phyloP scores from a whole-genome alignment of 345 rosid species.

The Salix purpurea region DNA sequence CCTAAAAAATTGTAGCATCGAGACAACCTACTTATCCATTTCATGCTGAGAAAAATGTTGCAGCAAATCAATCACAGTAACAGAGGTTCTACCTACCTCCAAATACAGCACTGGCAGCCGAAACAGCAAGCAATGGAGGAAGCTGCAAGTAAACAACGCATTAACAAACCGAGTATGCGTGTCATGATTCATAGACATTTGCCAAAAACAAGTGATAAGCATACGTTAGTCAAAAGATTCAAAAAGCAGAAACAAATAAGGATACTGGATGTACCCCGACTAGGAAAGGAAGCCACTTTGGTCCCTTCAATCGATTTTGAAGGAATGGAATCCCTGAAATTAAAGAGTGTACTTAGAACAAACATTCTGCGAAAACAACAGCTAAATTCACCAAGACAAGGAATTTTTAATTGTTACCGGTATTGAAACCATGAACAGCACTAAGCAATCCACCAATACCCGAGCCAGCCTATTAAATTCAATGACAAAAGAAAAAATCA shows the following conservation, averaged over 20 bases:
- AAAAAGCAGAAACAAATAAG: background rate
- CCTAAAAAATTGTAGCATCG: background rate
- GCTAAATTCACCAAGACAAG: background rate
- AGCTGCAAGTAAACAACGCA: conserved; percentile 40
- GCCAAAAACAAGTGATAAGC: background rate
- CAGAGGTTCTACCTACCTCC: conserved; percentile 56
- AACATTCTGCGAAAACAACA: background rate
- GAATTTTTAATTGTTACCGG: conserved; percentile 37
- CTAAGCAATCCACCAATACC: conserved; percentile 89
- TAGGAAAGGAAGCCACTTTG: conserved; percentile 80
- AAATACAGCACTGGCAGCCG: conserved; percentile 73
- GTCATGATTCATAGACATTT: background rate
- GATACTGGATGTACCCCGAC: conserved; percentile 49
- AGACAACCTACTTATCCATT: background rate
- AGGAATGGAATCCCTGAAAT: conserved; percentile 73
- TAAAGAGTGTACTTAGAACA: background rate
- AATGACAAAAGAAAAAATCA: background rate
- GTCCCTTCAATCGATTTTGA: conserved; percentile 66
- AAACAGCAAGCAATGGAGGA: conserved; percentile 70
- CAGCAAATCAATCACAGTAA: background rate
- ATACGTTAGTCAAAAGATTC: background rate
- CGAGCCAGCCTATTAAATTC: conserved; percentile 60
- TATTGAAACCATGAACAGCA: conserved; percentile 76
- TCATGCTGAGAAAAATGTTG: background rate
- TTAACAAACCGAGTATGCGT: background rate